Base-by-base conservation (phyloP, 192 early-diverging fungal species). In the Obelidium mucronatum region DNA sequence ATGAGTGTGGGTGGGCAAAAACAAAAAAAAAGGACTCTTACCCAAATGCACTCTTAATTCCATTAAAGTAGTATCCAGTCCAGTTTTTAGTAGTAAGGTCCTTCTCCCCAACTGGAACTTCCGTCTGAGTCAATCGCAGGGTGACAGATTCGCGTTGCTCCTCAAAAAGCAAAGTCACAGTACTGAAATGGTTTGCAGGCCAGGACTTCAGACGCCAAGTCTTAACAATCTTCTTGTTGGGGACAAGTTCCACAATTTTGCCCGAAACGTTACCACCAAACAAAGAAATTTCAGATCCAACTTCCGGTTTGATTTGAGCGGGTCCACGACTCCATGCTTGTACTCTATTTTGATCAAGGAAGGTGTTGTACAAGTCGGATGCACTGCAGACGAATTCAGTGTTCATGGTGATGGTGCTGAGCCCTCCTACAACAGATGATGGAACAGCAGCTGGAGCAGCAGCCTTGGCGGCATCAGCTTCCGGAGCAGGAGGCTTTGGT, bases 201-300 rank as follows among this genome's bases (percentile, higher is more conserved):
- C 96, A 98, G 17, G 88, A 84, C 77, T 87, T 92, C 60, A 94
- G 78, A 58, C 95, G 87, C 96, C 96, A 98, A 60, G 84, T 92
- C 83, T 92, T 88, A 63, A 92, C 91, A 78, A 98, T 93, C 73
- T 85, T 90, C 78, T 93, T 88, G 68, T 92, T 91, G 31, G 66
- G 44, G 11, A 68, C 93, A 58, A 95, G 69, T 82, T 93, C 91
- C 37, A 88, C 79, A 66, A 94, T 84, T 73, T 84, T 87, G 31
- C 96, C 97, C 19, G 89, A 89, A 51, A 97, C 91, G 76, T 96
- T 94, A 22, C 95, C 97, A 60, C 87, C 93, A 88, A 98, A 97
- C 52, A 97, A 80, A 71, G 82, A 84, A 83, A 94, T 95, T 64
- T 76, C 67, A 28, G 83, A 70, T 26, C 92, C 93, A 35, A 87